Conservation (phyloP, 2,329 filamentous ascomycete genomes). For the Dactylella cylindrospora region DNA sequence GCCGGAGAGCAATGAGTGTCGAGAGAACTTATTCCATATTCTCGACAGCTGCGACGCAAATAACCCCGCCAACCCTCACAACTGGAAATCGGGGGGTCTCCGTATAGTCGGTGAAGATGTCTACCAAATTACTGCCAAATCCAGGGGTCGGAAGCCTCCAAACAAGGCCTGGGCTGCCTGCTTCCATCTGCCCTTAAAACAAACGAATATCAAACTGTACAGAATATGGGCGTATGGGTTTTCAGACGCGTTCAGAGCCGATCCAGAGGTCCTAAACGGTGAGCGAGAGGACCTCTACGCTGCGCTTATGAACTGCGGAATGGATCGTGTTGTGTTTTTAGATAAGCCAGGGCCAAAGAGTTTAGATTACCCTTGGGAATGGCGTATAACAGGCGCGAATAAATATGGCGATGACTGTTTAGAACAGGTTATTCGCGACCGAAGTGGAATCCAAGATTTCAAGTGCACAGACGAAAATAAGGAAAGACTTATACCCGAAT, state of each 20-base stretch:
- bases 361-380: slow-evolving; percentile 18
- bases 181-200: not conserved
- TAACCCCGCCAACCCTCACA: not conserved
- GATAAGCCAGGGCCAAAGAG: slow-evolving; percentile 3
- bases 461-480: not conserved
- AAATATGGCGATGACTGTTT: slow-evolving; percentile 6
- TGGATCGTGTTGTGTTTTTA: slow-evolving; percentile 6
- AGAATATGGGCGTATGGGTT: slow-evolving; percentile 14
- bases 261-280: not conserved
- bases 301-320: not conserved
- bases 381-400: slow-evolving; percentile 5
- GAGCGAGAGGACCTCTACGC: not conserved
- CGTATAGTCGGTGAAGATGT: not conserved
- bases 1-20: slow-evolving; percentile 6
- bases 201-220: slow-evolving; percentile 4
- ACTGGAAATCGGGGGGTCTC: slow-evolving; percentile 4
- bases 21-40: not conserved
- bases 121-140: slow-evolving; percentile 2
- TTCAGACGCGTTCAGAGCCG: not conserved
- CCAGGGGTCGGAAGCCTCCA: not conserved
- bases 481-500: no score
- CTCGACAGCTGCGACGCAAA: slow-evolving; percentile 2
- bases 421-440: not conserved
- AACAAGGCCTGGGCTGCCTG: slow-evolving; percentile 3
- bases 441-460: slow-evolving; percentile 4